Base-by-base conservation (phyloP, 2,329 filamentous ascomycete genomes). In the Aspergillus quadricinctus region DNA sequence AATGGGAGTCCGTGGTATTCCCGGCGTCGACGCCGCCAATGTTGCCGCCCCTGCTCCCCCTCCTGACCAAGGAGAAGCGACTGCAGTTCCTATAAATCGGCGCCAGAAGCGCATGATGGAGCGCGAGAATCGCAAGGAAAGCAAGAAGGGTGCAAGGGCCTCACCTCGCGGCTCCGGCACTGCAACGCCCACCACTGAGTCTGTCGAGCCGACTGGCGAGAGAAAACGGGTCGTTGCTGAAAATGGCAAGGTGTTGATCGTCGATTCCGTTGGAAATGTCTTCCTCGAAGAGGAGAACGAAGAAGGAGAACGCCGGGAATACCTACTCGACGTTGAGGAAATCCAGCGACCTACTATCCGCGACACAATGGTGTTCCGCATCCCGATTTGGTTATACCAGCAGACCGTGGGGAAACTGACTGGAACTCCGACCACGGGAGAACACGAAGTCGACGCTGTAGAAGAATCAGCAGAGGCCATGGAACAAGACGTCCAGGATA, bases 231-330 rank as follows among this genome's bases (percentile, higher is more conserved):
- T 97, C 17, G 85, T 92, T 27, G 93, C 92, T 2, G 89, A 96
- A 79, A 99, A 99, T 67, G 94, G 94, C 64, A 99, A 97, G 79
- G 82, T 96, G 0, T 80, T 99, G 40, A 88, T 99, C 55, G 94
- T 99, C 3, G 93, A 99, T 75, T 90, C 90, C 0, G 80, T 88
- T 9, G 94, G 94, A 28, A 92, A 97, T 66, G 94, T 99, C 11
- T 99, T 90, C 70, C 80, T 99, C n/a, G 92, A 97, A 75, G 90
- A 96, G 69, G 83, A 90, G 66, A 90, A 91, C 52, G 92, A 92
- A 64, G 90, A 97, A 25, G 94, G 94, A 53, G 85, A 89, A 54
- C 83, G 85, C 31, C 84, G 89, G 64, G 90, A 97, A 71, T 96
- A 88, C 70, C 78, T 97, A 61, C 85, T 99, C 58, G 93, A 99